Evolutionary conservation across 805 yeast genomes (phyloP), one percentile per base, ranked within the genome.

Genomic region (Metschnikowia henanensis): DNA sequence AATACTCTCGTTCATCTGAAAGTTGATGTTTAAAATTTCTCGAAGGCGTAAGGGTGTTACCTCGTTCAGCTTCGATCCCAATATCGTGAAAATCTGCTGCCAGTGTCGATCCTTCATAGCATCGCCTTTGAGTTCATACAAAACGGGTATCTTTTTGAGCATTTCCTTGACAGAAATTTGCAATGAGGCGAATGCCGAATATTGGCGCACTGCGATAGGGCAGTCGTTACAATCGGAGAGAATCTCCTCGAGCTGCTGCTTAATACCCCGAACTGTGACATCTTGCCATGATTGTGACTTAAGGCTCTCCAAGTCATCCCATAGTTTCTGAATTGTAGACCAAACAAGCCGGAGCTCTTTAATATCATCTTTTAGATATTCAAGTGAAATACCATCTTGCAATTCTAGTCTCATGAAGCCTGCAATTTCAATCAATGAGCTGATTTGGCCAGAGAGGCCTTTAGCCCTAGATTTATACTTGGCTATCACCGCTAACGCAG

Each of bases 51-150:
- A 50, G 0, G 62, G 46, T 8, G 53, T 60, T 26, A 19, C 39
- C 8, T 20, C 17, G 4, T 53, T 22, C 3, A 47, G 43, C 19
- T 65, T 61, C 15, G 61, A 32, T 0, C 59, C 70, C 18, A 73
- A 46, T 10, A 56, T 59, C 9, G 59, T 48, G 49, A 76, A 77
- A 2, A 83, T 59, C 8, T 55, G 49, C 15, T 64, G 65, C 90
- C 96, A 81, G 56, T 91, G 97, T 18, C 90, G 69, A 0, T 72
- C 73, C 41, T 76, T 76, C 49, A 91, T 61, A 0, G 80, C 73
- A 0, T 75, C 84, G 4, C 81, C 75, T 43, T 75, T 77, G 43
- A 88, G 62, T 3, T 74, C 76, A 2, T 60, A 49, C 1, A 84
- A 29, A 6, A 72, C 31, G 1, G 75, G 59, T 30, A 66, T 58